These are phyloP conservation scores for Calonectria pteridis DNA, from an alignment of 2,329 filamentous ascomycete species.

Conservation along the genomic window DNA sequence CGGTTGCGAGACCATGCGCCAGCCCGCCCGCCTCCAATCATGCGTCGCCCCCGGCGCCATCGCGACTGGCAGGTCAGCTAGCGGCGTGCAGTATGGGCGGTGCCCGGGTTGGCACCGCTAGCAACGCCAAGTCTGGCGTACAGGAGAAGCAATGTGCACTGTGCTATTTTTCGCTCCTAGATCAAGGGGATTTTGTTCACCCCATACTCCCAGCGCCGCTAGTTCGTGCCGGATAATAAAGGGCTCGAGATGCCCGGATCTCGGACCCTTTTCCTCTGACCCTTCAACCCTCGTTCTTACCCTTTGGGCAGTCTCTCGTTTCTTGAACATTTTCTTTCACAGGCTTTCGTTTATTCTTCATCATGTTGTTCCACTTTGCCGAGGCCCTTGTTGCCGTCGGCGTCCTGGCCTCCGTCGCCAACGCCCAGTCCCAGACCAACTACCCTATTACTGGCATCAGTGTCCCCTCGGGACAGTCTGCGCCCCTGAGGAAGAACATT, in stretches of 20 bases:
- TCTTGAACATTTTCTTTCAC: background rate
- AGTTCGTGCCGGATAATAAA: background rate
- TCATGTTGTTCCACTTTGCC: slow-evolving; percentile 5
- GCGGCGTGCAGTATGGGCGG: background rate
- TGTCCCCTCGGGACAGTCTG: slow-evolving; percentile 73
- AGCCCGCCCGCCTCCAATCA: background rate
- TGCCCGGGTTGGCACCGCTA: background rate
- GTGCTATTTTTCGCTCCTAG: background rate
- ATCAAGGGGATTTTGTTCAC: background rate
- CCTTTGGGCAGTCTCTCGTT: background rate
- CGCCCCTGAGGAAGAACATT: slow-evolving; percentile 22
- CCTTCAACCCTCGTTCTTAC: slow-evolving; percentile 5
- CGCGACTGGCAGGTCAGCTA: slow-evolving; percentile 8
- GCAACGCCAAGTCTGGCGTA: background rate
- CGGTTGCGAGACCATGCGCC: slow-evolving; percentile 2
- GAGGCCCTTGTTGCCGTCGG: background rate
- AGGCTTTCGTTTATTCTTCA: background rate
- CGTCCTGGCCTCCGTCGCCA: background rate
- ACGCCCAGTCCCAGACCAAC: slow-evolving; percentile 48
- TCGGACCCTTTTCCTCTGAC: background rate
- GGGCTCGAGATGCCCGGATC: background rate
- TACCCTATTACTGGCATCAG: slow-evolving; percentile 83
- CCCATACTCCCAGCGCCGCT: background rate
- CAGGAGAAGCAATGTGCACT: background rate
- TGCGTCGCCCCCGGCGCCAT: background rate